Evolutionary conservation across 176 grass and related monocot species (phyloP).

Genomic region (Eleusine indica): DNA sequence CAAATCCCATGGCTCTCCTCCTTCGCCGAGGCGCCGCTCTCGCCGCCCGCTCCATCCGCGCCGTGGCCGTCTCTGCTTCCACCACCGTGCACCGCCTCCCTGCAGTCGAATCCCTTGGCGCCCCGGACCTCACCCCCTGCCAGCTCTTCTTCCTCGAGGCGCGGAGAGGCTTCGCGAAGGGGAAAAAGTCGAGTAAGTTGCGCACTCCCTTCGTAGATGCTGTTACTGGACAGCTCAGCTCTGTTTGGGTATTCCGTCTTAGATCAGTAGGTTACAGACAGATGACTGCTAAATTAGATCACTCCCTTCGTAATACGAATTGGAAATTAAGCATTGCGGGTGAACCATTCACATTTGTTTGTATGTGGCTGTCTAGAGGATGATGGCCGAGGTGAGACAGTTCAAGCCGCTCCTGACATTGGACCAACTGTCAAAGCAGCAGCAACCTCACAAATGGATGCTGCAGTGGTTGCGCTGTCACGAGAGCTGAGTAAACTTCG

Average conservation of each 20-base stretch:
- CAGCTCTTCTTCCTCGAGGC: conserved; percentile 41
- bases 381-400: conserved; percentile 70
- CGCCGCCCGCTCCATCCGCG: conserved; percentile 45
- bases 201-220: background rate
- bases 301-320: background rate
- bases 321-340: background rate
- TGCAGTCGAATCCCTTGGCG: conserved; percentile 33
- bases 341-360: conserved; percentile 26
- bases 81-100: conserved; percentile 44
- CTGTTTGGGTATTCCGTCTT: background rate
- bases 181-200: conserved; percentile 73
- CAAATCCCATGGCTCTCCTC: conserved; percentile 43
- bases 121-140: background rate
- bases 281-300: background rate
- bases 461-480: conserved; percentile 70
- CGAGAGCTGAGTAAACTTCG: conserved; percentile 87
- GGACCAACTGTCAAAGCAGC: conserved; percentile 74
- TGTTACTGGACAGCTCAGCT: background rate
- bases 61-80: conserved; percentile 33
- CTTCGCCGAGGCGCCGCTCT: conserved; percentile 42
- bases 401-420: conserved; percentile 64
- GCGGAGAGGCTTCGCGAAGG: conserved; percentile 74
- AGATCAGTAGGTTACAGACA: conserved; percentile 5
- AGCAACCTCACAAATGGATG: conserved; percentile 74
- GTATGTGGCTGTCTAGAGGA: conserved; percentile 56